Evolutionary conservation across 805 yeast genomes (phyloP).

Genomic region (Candida ovalis): DNA sequence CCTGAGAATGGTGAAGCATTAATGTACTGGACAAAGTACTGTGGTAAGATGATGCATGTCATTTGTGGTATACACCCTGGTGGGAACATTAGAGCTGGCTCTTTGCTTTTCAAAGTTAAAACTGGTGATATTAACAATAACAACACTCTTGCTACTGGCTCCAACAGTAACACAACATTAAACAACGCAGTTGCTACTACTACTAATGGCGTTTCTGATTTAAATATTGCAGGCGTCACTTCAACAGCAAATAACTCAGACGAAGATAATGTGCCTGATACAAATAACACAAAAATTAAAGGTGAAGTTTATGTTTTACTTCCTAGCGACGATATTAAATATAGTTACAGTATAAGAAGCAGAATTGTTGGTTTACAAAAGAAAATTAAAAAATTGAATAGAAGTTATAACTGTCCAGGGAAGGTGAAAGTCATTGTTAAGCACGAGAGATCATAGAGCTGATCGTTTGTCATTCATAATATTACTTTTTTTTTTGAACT

Average conservation of each 20-base stretch:
- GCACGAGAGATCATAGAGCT: conserved; percentile 22
- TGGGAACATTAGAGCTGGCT: conserved; percentile 65
- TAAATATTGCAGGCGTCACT: conserved; percentile 2
- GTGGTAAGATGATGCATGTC: conserved; percentile 72
- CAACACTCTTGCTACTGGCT: conserved; percentile 1
- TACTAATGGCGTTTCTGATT: conserved; percentile 13
- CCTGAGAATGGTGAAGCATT: conserved; percentile 40
- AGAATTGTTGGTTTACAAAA: conserved; percentile 58
- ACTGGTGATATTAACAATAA: background rate
- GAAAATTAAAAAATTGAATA: conserved; percentile 52
- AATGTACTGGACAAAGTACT: conserved; percentile 70
- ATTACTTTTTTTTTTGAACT: background rate
- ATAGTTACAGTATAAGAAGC: conserved; percentile 55
- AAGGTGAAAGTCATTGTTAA: conserved; percentile 51
- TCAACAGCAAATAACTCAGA: conserved; percentile 18
- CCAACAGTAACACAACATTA: conserved; percentile 4
- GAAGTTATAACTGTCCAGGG: conserved; percentile 41
- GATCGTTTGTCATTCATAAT: background rate
- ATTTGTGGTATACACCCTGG: conserved; percentile 82
- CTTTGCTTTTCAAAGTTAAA: conserved; percentile 42
- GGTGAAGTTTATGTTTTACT: conserved; percentile 33
- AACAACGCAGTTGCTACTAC: conserved; percentile 4
- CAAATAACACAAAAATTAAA: conserved; percentile 30
- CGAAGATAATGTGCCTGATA: conserved; percentile 23
- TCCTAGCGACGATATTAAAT: conserved; percentile 50